Base-by-base conservation (phyloP, 345 rosid genomes). In the Salix exigua region DNA sequence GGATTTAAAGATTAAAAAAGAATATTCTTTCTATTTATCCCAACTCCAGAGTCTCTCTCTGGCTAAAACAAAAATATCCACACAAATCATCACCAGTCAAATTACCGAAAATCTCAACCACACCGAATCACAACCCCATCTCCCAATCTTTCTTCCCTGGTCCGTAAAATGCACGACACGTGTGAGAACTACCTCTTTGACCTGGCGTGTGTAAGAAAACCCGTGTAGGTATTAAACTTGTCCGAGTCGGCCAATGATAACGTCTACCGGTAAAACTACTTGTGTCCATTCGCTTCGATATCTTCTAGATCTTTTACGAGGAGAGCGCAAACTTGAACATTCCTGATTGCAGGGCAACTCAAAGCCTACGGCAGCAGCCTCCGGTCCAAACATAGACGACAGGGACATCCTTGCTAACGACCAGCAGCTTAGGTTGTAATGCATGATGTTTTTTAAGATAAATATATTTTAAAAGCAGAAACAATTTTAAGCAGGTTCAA, bases 231-330 rank as follows among this genome's bases (percentile, higher is more conserved):
- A 17, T 50, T 12, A 46, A 68, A 18, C 38, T 44, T 10, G 61
- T 38, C 58, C 62, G 73, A 58, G 76, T 46, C 64, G 6, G 61
- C 10, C 71, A 77, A 18, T 13, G 50, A 42, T 50, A 46, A 77
- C 0, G 64, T 60, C 12, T 64, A 40, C 75, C 58, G 11, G 66
- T 55, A 28, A 23, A 37, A 0, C 26, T 25, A n/a, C 40, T 68
- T 25, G 14, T 5, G 62, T 63, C 78, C 81, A 76, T 71, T 65
- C 76, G 55, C 79, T 78, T 62, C 72, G 75, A 33, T 63, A 68
- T 23, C 33, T 55, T 30, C 79, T 18, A 61, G 55, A 74, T 33
- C 4, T 18, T 18, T 21, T 25, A 11, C 14, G 46, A 42, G 46
- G 46, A 42, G 46, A 42, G 13, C 46, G 11, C 14, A 11, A 42